phyloP scores from a whole-genome alignment of 345 rosid genomes.

The Chamaenerion angustifolium region DNA sequence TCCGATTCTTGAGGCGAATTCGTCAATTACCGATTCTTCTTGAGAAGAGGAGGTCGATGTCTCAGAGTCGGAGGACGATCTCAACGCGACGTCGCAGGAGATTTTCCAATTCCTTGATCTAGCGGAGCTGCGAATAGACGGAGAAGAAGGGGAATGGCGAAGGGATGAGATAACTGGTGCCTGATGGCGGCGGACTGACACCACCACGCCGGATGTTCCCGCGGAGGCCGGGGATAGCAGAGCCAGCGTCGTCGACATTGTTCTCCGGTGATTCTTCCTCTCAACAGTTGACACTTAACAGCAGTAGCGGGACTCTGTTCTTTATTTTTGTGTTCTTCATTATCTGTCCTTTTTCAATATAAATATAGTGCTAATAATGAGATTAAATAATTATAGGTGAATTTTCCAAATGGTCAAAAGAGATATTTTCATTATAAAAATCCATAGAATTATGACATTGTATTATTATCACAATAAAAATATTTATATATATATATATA shows the following conservation, averaged over 20 bases:
- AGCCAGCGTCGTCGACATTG: conserved; percentile 6
- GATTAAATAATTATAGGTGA: too few relatives aligned
- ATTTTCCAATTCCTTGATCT: conserved; percentile 8
- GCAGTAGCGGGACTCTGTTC: not conserved
- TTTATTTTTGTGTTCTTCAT: not conserved
- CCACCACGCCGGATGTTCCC: conserved; percentile 1
- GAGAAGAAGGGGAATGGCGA: not conserved
- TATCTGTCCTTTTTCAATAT: too few relatives aligned
- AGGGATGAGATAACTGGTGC: not conserved
- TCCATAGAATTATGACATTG: too few relatives aligned
- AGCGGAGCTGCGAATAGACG: not conserved
- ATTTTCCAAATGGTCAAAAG: too few relatives aligned
- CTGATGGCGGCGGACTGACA: conserved; percentile 2
- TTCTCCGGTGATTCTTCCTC: not conserved
- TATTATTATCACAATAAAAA: too few relatives aligned
- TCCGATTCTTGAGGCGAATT: conserved; percentile 27
- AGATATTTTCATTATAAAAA: too few relatives aligned
- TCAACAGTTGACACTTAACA: not conserved
- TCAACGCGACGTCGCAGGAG: conserved; percentile 30
- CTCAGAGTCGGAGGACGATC: conserved; percentile 15
- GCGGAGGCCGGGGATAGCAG: conserved; percentile 8
- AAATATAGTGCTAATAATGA: too few relatives aligned
- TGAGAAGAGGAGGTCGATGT: conserved; percentile 10
- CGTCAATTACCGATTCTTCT: not conserved
- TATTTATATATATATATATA: too few relatives aligned